Conservation (phyloP, 176 grass and related monocot species). For the Cenchrus fungigraminus region DNA sequence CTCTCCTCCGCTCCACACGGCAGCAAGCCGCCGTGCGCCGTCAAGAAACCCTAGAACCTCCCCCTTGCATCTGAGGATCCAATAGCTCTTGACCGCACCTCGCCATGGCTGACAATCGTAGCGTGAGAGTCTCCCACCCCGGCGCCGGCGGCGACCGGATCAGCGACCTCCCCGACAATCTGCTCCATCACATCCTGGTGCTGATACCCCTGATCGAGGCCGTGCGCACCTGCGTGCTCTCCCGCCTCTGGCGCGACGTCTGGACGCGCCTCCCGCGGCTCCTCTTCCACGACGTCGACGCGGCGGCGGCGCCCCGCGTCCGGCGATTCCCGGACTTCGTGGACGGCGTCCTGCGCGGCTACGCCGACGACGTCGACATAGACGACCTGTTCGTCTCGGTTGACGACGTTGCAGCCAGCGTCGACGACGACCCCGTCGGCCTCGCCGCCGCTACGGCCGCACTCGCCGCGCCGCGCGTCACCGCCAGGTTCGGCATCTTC, state of each 20-base stretch:
- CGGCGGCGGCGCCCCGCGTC: not conserved
- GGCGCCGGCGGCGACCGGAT: not conserved
- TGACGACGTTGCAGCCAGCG: too few relatives aligned
- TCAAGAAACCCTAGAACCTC: not conserved
- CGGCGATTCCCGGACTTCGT: not conserved
- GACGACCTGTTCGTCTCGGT: not conserved
- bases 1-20: not conserved
- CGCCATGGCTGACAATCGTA: too few relatives aligned
- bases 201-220: not conserved
- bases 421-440: not conserved
- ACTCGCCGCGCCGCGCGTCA: not conserved
- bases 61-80: not conserved
- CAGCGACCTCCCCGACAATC: not conserved
- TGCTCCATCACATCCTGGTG: constrained; percentile 2
- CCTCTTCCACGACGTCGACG: not conserved
- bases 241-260: not conserved
- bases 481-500: not conserved
- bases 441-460: not conserved
- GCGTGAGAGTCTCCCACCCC: too few relatives aligned
- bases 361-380: not conserved
- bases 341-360: not conserved
- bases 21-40: not conserved
- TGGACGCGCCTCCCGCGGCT: constrained; percentile 20
- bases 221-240: constrained; percentile 15
- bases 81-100: too few relatives aligned